These are phyloP conservation scores for Flaveria bidentis DNA, from an alignment of 129 eudicot species.

Conservation along the genomic window DNA sequence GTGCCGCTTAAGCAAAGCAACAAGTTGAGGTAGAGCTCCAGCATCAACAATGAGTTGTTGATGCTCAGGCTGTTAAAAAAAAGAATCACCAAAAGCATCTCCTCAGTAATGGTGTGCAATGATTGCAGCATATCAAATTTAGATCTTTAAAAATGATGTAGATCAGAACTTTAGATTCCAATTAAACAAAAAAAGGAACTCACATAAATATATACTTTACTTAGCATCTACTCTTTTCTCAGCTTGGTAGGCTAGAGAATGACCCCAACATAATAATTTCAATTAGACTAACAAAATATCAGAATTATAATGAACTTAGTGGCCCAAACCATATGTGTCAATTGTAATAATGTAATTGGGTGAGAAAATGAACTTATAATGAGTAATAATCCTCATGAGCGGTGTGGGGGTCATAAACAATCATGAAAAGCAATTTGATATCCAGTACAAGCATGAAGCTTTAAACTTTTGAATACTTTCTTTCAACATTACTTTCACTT, in stretches of 20 bases:
- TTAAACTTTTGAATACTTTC: constrained; percentile 1
- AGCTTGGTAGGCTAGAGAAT: constrained; percentile 8
- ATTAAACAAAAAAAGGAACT: constrained; percentile 11
- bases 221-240: constrained; percentile 13
- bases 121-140: constrained; percentile 9
- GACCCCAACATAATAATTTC: constrained; percentile 5
- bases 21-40: constrained; percentile 81
- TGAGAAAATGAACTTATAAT: neutral
- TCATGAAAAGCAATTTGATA: constrained; percentile 25
- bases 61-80: constrained; percentile 72
- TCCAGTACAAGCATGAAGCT: constrained; percentile 20
- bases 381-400: constrained; percentile 3
- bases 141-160: constrained; percentile 8
- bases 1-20: constrained; percentile 64
- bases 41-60: constrained; percentile 88
- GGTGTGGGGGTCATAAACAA: constrained; percentile 14
- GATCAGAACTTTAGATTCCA: constrained; percentile 3
- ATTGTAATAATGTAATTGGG: neutral
- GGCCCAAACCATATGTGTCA: constrained; percentile 30
- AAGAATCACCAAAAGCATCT: constrained; percentile 13
- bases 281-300: neutral
- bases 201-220: constrained; percentile 3
- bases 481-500: constrained; percentile 6
- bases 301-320: neutral
- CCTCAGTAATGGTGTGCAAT: constrained; percentile 13